These are phyloP conservation scores for Lavandula angustifolia DNA, from an alignment of 257 asterid genomes.

Conservation along the genomic window DNA sequence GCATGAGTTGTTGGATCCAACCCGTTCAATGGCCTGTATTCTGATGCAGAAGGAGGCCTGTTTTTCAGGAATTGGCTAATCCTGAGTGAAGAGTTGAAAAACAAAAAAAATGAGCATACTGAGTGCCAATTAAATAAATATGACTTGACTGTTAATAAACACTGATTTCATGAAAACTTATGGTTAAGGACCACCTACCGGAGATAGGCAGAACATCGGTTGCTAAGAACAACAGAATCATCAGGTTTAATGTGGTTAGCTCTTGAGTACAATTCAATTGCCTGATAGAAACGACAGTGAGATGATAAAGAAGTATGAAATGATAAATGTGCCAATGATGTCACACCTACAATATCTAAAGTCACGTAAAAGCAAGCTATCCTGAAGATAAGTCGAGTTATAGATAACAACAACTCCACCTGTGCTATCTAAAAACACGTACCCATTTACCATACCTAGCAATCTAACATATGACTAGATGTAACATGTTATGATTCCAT, in stretches of 20 bases:
- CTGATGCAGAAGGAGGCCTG: constrained; percentile 82
- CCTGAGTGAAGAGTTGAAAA: constrained; percentile 46
- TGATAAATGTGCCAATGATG: neutral
- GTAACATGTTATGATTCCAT: no score
- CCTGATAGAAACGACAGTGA: constrained; percentile 46
- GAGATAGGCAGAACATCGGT: constrained; percentile 85
- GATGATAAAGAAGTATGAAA: constrained; percentile 20
- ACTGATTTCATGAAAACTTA: neutral
- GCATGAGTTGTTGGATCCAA: constrained; percentile 93
- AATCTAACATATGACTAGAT: constrained; percentile 1
- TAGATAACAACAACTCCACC: neutral
- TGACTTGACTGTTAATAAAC: constrained; percentile 7
- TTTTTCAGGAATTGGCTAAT: constrained; percentile 65
- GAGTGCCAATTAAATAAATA: constrained; percentile 16
- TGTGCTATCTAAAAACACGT: neutral
- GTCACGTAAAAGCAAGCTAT: neutral
- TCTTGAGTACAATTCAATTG: constrained; percentile 71
- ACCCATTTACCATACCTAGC: neutral
- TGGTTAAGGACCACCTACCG: constrained; percentile 43
- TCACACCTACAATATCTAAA: neutral
- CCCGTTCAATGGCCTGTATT: constrained; percentile 78
- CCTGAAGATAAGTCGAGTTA: neutral
- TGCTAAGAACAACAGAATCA: constrained; percentile 70
- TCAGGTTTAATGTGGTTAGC: constrained; percentile 77
- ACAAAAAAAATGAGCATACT: constrained; percentile 6